Evolutionary conservation across 345 rosid genomes (phyloP).

Genomic region (Acer campestre): DNA sequence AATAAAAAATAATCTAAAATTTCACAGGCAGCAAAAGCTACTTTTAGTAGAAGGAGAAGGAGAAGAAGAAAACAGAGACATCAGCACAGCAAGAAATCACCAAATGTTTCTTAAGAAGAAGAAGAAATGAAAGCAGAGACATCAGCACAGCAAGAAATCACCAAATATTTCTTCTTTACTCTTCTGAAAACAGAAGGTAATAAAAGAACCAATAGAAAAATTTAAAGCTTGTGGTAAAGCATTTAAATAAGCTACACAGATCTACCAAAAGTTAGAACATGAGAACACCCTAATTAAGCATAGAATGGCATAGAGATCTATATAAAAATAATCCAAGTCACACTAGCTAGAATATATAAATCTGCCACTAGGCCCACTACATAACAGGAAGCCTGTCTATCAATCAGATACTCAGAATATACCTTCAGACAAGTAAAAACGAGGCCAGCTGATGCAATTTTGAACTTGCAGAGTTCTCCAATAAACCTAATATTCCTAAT

Average conservation of each 20-base stretch:
- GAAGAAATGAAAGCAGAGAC: too few relatives aligned
- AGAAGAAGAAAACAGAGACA: too few relatives aligned
- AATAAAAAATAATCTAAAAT: background rate
- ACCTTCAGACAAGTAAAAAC: conserved; percentile 97
- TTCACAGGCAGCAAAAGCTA: background rate
- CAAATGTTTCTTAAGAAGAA: background rate
- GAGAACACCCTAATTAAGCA: background rate
- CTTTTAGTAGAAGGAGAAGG: background rate
- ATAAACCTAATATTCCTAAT: conserved; percentile 96
- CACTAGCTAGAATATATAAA: background rate
- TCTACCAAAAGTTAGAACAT: background rate
- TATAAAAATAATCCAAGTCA: background rate
- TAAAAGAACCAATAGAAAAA: background rate
- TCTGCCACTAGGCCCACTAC: background rate
- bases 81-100: background rate
- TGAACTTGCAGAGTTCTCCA: conserved; percentile 99
- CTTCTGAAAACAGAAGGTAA: background rate
- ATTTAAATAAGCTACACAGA: background rate
- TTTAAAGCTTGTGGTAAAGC: background rate
- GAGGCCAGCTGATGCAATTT: conserved; percentile 76
- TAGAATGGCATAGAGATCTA: background rate
- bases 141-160: background rate
- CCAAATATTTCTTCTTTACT: background rate
- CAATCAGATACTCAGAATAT: conserved; percentile 19
- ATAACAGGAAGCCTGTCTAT: conserved; percentile 4